These are phyloP conservation scores for Pterocarpus macrocarpus DNA, from an alignment of 306 rosid genomes.

Conservation along the genomic window DNA sequence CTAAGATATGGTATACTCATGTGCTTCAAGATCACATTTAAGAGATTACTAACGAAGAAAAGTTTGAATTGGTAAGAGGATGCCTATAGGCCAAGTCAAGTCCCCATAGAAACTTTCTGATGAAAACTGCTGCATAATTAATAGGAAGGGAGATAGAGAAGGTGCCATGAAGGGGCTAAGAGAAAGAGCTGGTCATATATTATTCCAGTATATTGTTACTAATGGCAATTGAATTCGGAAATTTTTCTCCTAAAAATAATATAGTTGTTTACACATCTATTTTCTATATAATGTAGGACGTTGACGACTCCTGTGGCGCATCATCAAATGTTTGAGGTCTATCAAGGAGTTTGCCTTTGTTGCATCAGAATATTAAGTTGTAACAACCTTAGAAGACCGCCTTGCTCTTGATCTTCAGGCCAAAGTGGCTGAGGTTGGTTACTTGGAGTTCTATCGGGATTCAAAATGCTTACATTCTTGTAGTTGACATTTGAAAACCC, in stretches of 20 bases:
- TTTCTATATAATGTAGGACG: constrained; percentile 61
- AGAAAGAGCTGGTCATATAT: neutral
- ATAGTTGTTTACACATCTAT: neutral
- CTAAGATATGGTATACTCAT: neutral
- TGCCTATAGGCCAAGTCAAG: too few relatives aligned
- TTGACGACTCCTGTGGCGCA: constrained; percentile 91
- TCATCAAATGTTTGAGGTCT: constrained; percentile 80
- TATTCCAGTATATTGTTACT: constrained; percentile 5
- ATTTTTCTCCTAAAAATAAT: constrained; percentile 18
- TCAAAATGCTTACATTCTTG: constrained; percentile 37
- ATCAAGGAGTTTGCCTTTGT: constrained; percentile 86
- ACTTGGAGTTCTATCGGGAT: constrained; percentile 28
- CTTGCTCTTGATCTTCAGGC: constrained; percentile 96
- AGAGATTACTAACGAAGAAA: neutral
- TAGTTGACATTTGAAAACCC: constrained; percentile 29
- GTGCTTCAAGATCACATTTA: constrained; percentile 10
- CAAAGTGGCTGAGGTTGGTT: constrained; percentile 85
- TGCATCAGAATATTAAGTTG: constrained; percentile 92
- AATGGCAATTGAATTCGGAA: constrained; percentile 16
- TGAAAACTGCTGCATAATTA: neutral
- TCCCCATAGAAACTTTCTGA: neutral
- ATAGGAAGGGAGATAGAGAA: neutral
- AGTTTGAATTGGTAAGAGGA: constrained; percentile 9
- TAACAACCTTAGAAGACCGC: constrained; percentile 95
- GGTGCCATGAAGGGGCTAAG: neutral